These are phyloP conservation scores for Cucurbita moschata DNA, from an alignment of 306 rosid genomes.

Conservation along the genomic window DNA sequence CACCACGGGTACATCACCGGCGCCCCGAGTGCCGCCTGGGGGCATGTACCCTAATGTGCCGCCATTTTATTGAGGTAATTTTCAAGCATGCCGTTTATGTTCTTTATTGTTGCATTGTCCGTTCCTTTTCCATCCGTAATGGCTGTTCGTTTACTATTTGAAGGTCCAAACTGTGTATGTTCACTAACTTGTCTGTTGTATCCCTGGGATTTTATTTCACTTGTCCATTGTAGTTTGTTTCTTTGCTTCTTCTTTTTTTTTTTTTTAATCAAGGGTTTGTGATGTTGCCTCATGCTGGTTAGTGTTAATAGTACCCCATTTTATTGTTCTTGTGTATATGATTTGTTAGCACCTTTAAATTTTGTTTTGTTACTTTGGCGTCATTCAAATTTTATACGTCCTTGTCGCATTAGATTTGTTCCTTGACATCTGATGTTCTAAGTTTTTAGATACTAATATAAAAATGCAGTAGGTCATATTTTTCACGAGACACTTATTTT, in stretches of 20 bases:
- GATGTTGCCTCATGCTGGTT: not conserved
- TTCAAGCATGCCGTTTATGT: not conserved
- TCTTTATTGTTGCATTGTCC: not conserved
- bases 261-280: not conserved
- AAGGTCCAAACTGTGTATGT: not conserved
- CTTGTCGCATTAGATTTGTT: not conserved
- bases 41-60: conserved; percentile 77
- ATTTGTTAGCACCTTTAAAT: not conserved
- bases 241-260: not conserved
- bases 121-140: not conserved
- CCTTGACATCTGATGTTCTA: not conserved
- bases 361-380: not conserved
- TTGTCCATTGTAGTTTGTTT: not conserved
- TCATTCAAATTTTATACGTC: not conserved
- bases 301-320: not conserved
- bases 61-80: conserved; percentile 74
- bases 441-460: not conserved
- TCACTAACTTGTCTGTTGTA: not conserved
- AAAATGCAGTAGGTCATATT: not conserved
- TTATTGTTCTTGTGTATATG: not conserved
- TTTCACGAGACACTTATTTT: not conserved
- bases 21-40: conserved; percentile 66
- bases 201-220: not conserved
- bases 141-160: not conserved
- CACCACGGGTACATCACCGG: conserved; percentile 58